Percentiles rank a stretch among this genome's conserved stretches.
Evolutionary conservation across 1,284 basidiomycete genomes (phyloP).

Genomic region (Thelephora terrestris): DNA sequence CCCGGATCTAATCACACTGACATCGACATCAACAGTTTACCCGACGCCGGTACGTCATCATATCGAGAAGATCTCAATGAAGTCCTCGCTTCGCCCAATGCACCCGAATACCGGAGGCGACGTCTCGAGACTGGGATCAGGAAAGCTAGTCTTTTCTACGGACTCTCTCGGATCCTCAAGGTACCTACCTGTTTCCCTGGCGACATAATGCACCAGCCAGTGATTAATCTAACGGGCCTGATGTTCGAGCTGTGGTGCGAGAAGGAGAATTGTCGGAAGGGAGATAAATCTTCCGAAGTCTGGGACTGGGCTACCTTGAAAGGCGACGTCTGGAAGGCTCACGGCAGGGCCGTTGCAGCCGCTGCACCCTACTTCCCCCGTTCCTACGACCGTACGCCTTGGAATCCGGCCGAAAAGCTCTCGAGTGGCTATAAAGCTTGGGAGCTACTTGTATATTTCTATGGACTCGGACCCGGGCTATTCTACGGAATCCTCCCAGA

Average conservation of each 20-base stretch:
- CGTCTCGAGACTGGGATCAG: conserved; percentile 14
- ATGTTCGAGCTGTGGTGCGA: conserved; percentile 16
- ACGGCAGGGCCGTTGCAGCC: conserved; percentile 18
- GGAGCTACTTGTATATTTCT: conserved; percentile 18
- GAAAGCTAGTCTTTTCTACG: conserved; percentile 14
- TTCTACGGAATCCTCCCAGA: too few species aligned
- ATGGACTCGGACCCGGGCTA: too few species aligned
- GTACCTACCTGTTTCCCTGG: too few species aligned
- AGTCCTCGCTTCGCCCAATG: conserved; percentile 4
- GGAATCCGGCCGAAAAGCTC: conserved; percentile 22
- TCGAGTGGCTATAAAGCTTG: conserved; percentile 22
- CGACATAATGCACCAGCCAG: conserved; percentile 24
- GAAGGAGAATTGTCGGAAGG: too few species aligned
- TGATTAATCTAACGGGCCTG: conserved; percentile 22
- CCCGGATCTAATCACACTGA: conserved; percentile 12
- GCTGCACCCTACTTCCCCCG: conserved; percentile 15
- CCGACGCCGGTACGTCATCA: too few species aligned
- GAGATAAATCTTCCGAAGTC: conserved; percentile 3
- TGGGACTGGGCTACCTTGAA: conserved; percentile 29
- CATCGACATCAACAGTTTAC: conserved; percentile 11
- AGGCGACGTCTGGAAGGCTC: conserved; percentile 23
- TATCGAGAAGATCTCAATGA: too few species aligned
- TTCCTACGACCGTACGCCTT: conserved; percentile 20
- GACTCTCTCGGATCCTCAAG: conserved; percentile 4
- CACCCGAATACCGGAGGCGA: conserved; percentile 3